phyloP scores from a whole-genome alignment of 169 alveolate species.

The Theileria orientalis region DNA sequence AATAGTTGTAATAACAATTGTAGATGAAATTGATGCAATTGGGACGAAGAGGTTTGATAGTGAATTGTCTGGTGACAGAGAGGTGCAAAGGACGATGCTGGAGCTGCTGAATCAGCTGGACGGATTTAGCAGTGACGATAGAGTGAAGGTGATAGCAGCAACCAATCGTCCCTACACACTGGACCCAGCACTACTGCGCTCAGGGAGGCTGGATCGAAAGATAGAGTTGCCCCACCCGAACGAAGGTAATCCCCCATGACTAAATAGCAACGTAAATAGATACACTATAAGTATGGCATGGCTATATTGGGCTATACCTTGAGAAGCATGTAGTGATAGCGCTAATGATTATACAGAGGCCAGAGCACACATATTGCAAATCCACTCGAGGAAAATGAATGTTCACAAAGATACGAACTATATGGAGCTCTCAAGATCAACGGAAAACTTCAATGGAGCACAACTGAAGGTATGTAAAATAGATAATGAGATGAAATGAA shows the following conservation, averaged over 20 bases:
- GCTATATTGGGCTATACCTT: too few relatives aligned
- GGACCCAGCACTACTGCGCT: constrained; percentile 97
- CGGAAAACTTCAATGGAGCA: constrained; percentile 99
- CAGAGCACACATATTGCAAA: constrained; percentile 93
- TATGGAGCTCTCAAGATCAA: constrained; percentile 94
- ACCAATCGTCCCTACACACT: constrained; percentile 98
- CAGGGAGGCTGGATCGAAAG: constrained; percentile 99
- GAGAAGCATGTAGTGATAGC: too few relatives aligned
- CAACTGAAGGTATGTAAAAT: constrained; percentile 73
- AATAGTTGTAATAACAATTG: not conserved
- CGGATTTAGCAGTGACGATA: constrained; percentile 89
- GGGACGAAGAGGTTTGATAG: constrained; percentile 95
- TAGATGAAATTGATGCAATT: constrained; percentile 97
- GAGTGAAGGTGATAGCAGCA: constrained; percentile 95
- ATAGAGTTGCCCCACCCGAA: constrained; percentile 99
- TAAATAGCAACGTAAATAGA: too few relatives aligned
- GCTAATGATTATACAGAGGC: too few relatives aligned
- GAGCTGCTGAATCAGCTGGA: constrained; percentile 96
- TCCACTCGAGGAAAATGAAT: constrained; percentile 98
- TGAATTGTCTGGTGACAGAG: constrained; percentile 97
- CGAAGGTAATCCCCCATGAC: constrained; percentile 79
- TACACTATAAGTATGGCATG: too few relatives aligned
- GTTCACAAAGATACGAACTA: constrained; percentile 95
- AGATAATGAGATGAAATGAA: too few relatives aligned
- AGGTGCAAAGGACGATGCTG: constrained; percentile 98